Percentiles rank a stretch among this genome's conserved stretches.
Conservation (phyloP, 2,329 filamentous ascomycete species). For the Diaporthe ilicicola region DNA sequence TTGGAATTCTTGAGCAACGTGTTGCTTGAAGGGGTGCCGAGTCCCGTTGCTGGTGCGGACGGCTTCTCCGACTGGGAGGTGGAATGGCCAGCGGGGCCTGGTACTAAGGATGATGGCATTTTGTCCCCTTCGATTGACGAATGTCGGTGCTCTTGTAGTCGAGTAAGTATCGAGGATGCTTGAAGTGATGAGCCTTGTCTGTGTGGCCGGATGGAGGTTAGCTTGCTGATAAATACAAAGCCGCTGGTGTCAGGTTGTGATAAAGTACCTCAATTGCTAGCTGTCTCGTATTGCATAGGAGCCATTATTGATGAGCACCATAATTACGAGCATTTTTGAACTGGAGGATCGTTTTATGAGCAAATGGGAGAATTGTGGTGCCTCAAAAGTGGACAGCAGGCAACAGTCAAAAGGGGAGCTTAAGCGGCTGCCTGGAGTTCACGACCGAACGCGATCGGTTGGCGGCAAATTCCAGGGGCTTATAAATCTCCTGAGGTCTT, state of each 20-base stretch:
- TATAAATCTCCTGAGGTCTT: not conserved
- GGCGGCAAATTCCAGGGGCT: not conserved
- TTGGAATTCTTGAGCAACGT: not conserved
- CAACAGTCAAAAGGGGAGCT: constrained; percentile 3
- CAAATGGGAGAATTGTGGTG: not conserved
- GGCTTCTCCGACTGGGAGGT: not conserved
- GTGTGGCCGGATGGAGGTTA: not conserved
- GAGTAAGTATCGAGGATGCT: not conserved
- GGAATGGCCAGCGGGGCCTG: not conserved
- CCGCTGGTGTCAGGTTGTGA: not conserved
- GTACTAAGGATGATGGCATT: not conserved
- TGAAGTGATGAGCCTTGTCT: not conserved
- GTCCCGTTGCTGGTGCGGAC: no score
- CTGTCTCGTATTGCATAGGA: no score
- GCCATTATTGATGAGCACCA: not conserved
- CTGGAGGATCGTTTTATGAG: not conserved
- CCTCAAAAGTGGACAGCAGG: not conserved
- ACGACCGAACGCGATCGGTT: not conserved
- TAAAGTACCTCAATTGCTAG: not conserved
- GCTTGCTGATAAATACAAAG: not conserved
- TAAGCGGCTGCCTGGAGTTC: not conserved
- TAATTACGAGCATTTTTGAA: not conserved
- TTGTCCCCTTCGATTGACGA: not conserved
- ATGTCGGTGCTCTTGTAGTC: not conserved
- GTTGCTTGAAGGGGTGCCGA: not conserved